phyloP scores from a whole-genome alignment of 257 asterid species.

The Solanum habrochaites region DNA sequence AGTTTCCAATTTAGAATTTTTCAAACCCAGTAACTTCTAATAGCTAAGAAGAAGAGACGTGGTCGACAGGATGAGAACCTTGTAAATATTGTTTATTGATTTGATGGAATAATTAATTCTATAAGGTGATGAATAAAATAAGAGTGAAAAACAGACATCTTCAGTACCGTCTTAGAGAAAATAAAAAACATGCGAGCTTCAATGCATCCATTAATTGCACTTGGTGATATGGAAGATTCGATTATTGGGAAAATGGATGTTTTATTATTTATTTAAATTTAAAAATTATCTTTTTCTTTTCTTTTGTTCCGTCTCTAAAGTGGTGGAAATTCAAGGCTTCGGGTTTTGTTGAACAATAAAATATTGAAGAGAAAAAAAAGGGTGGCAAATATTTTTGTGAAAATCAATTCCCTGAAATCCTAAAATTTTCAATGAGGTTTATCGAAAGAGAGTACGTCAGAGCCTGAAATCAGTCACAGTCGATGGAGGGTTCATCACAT shows the following conservation, averaged over 20 bases:
- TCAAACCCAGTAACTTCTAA: slow-evolving; percentile 31
- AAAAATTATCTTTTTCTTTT: not conserved
- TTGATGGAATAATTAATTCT: slow-evolving; percentile 20
- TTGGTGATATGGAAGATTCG: slow-evolving; percentile 94
- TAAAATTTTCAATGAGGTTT: not conserved
- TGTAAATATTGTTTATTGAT: slow-evolving; percentile 55
- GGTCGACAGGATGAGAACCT: slow-evolving; percentile 72
- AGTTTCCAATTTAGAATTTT: slow-evolving; percentile 17
- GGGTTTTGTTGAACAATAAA: not conserved
- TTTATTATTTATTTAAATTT: slow-evolving; percentile 2
- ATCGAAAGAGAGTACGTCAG: not conserved
- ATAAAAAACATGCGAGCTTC: slow-evolving; percentile 64
- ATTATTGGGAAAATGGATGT: slow-evolving; percentile 70
- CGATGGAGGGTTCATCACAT: not conserved
- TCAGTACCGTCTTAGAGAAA: slow-evolving; percentile 78
- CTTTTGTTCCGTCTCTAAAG: slow-evolving; percentile 27
- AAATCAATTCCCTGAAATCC: not conserved
- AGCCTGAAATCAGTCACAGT: not conserved
- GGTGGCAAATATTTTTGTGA: not conserved
- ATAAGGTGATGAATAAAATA: slow-evolving; percentile 33
- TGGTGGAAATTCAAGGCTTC: slow-evolving; percentile 11
- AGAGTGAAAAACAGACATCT: slow-evolving; percentile 86
- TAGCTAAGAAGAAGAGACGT: slow-evolving; percentile 30
- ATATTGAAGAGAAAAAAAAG: not conserved
- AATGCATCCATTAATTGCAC: slow-evolving; percentile 76